phyloP scores from a whole-genome alignment of 768 basidiomycete species.

The Russula emetica region DNA sequence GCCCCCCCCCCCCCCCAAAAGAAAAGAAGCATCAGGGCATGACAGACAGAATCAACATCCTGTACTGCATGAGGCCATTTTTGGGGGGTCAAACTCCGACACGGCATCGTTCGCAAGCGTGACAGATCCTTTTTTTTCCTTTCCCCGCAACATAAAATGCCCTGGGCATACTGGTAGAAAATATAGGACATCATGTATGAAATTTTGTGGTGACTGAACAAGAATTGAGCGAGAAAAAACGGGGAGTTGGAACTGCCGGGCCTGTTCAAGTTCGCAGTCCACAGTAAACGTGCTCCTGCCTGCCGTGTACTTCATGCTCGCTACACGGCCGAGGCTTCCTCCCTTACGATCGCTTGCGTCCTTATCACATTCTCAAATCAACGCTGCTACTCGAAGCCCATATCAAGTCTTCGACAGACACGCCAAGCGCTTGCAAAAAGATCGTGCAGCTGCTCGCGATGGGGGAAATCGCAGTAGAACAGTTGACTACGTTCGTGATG shows the following conservation, averaged over 20 bases:
- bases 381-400: constrained; percentile 49
- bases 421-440: constrained; percentile 71
- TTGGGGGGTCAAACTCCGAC: too few species aligned
- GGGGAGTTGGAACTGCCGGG: too few species aligned
- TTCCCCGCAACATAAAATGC: not conserved
- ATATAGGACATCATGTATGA: not conserved
- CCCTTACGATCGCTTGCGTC: constrained; percentile 44
- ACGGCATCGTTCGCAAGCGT: too few species aligned
- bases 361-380: constrained; percentile 43
- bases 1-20: too few species aligned
- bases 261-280: not conserved
- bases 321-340: not conserved
- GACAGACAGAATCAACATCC: too few species aligned
- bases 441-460: constrained; percentile 60
- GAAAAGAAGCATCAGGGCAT: too few species aligned
- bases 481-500: constrained; percentile 89
- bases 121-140: too few species aligned
- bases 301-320: not conserved
- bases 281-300: not conserved
- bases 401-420: constrained; percentile 86
- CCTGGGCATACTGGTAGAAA: not conserved
- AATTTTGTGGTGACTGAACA: not conserved
- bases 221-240: not conserved
- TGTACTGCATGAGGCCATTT: too few species aligned
- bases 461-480: constrained; percentile 59